phyloP scores from a whole-genome alignment of 176 grass and related monocot genomes.

The Lolium rigidum region DNA sequence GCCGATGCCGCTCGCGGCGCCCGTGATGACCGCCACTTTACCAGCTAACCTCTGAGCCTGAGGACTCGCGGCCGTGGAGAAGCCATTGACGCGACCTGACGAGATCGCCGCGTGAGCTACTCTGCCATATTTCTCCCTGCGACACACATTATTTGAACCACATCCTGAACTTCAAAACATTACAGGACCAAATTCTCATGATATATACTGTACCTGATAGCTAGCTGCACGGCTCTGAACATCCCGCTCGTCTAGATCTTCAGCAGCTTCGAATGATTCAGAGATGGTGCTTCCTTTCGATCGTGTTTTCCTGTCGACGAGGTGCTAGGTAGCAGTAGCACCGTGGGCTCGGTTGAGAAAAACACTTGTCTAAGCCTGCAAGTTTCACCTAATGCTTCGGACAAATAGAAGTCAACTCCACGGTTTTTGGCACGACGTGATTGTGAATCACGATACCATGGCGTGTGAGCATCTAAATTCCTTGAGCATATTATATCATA shows the following conservation, averaged over 20 bases:
- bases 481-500: background rate
- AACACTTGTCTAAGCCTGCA: too few relatives aligned
- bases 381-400: background rate
- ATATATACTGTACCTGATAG: background rate
- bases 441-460: background rate
- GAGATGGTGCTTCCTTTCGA: background rate
- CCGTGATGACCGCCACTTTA: constrained; percentile 52
- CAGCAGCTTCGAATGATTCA: background rate
- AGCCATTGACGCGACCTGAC: background rate
- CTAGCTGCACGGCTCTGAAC: background rate
- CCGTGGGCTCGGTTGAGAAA: too few relatives aligned
- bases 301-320: background rate
- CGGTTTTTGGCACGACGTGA: background rate
- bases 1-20: constrained; percentile 49
- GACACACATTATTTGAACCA: background rate
- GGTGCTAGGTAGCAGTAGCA: background rate
- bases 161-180: background rate
- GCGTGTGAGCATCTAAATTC: background rate
- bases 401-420: background rate
- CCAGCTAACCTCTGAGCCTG: constrained; percentile 27
- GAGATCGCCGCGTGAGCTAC: background rate
- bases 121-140: background rate
- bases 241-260: background rate
- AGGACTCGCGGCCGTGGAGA: background rate
- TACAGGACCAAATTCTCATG: background rate